Conservation (phyloP, 805 yeast species). For the Candida glaebosa region DNA sequence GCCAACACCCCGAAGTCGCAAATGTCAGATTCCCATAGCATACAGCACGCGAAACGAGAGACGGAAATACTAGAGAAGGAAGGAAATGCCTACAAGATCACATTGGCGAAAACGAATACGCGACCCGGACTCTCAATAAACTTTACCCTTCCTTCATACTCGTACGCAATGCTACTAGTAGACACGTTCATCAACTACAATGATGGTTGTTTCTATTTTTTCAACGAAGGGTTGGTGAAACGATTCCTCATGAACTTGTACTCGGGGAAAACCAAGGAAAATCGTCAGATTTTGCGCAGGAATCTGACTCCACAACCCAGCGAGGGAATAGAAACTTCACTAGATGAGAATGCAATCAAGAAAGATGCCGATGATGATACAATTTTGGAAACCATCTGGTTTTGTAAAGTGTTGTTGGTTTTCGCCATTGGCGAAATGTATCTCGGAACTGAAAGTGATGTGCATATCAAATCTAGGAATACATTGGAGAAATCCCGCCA, state of each 20-base stretch:
- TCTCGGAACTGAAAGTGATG: conserved; percentile 66
- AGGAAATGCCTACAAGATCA: conserved; percentile 72
- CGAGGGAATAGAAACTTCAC: conserved; percentile 21
- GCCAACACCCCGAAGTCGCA: conserved; percentile 4
- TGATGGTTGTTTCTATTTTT: conserved; percentile 82
- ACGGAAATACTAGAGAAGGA: conserved; percentile 65
- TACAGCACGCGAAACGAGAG: conserved; percentile 30
- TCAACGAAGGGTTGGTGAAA: conserved; percentile 77
- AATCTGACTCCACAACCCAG: conserved; percentile 18
- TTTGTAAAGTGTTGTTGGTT: conserved; percentile 67
- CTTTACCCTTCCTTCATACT: conserved; percentile 70
- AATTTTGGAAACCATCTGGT: conserved; percentile 74
- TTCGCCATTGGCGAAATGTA: conserved; percentile 85
- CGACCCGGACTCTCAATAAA: conserved; percentile 67
- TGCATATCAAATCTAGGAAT: conserved; percentile 41
- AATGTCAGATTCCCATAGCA: neutral
- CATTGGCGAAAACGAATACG: conserved; percentile 63
- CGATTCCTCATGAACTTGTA: conserved; percentile 62
- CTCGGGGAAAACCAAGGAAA: conserved; percentile 43
- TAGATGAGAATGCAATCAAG: conserved; percentile 39
- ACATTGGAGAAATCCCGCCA: conserved; percentile 20
- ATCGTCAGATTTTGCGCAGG: conserved; percentile 34
- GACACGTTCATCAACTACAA: conserved; percentile 76
- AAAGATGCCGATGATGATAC: conserved; percentile 50
- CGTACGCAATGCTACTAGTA: conserved; percentile 69